phyloP scores from a whole-genome alignment of 768 basidiomycete genomes.

The Termitomyces sp. region DNA sequence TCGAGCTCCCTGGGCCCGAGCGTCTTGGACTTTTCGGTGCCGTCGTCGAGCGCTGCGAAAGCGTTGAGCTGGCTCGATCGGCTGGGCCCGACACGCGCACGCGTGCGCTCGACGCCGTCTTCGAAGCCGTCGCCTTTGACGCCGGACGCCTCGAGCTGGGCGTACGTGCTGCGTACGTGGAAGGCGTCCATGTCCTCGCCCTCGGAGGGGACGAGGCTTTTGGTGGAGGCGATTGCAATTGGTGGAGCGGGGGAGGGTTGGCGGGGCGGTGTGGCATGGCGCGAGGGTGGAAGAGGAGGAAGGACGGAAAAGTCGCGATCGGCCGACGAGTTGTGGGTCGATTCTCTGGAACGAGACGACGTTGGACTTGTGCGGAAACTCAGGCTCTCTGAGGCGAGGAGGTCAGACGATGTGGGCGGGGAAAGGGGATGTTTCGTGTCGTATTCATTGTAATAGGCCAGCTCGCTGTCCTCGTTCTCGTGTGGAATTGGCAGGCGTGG shows the following conservation, averaged over 20 bases:
- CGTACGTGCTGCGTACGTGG: conserved; percentile 84
- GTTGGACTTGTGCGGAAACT: conserved; percentile 28
- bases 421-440: not conserved
- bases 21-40: conserved; percentile 59
- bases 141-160: conserved; percentile 83
- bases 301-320: conserved; percentile 22
- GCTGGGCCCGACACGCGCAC: conserved; percentile 60
- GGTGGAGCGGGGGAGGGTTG: conserved; percentile 21
- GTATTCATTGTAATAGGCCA: conserved; percentile 12
- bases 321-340: conserved; percentile 10
- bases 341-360: conserved; percentile 28
- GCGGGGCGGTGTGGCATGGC: conserved; percentile 18
- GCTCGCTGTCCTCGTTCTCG: conserved; percentile 17
- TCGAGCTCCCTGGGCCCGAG: conserved; percentile 71
- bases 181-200: conserved; percentile 82
- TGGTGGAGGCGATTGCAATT: conserved; percentile 16
- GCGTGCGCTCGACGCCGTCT: conserved; percentile 90
- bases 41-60: conserved; percentile 50
- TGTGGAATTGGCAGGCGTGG: conserved; percentile 21
- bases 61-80: conserved; percentile 58
- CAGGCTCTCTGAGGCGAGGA: conserved; percentile 27
- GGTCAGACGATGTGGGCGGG: conserved; percentile 20
- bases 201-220: conserved; percentile 59
- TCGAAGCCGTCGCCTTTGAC: conserved; percentile 94
- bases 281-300: conserved; percentile 29